These are phyloP conservation scores for Penicillium crystallinum DNA, from an alignment of 495 filamentous ascomycete genomes.

Conservation along the genomic window DNA sequence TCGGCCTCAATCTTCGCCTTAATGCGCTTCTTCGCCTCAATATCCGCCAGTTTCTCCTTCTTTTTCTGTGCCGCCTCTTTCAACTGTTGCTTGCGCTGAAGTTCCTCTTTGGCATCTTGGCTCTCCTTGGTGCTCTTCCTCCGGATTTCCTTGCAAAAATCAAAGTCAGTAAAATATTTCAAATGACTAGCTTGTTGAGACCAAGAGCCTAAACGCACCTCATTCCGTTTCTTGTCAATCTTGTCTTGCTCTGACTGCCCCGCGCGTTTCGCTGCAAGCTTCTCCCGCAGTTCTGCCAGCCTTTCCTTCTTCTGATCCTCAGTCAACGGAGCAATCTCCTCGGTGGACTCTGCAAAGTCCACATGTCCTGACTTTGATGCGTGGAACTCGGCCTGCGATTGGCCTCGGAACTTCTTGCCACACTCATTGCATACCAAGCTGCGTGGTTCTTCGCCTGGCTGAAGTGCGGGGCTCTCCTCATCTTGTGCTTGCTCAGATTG, in stretches of 20 bases:
- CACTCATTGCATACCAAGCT: slow-evolving; percentile 87
- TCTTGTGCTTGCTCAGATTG: slow-evolving; percentile 39
- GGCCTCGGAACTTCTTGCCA: slow-evolving; percentile 79
- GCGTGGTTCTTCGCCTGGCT: slow-evolving; percentile 57
- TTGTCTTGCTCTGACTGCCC: slow-evolving; percentile 69
- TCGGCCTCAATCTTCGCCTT: slow-evolving; percentile 89
- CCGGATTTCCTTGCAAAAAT: slow-evolving; percentile 64
- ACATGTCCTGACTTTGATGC: slow-evolving; percentile 81
- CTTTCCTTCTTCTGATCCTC: slow-evolving; percentile 83
- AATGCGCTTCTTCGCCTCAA: slow-evolving; percentile 79
- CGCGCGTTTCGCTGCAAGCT: slow-evolving; percentile 67
- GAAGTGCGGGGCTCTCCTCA: slow-evolving; percentile 51
- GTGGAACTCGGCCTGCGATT: slow-evolving; percentile 80
- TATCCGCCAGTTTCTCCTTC: slow-evolving; percentile 81
- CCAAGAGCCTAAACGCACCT: slow-evolving; percentile 45
- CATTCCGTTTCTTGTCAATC: slow-evolving; percentile 81
- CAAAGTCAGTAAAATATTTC: neutral
- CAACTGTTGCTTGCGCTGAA: slow-evolving; percentile 78
- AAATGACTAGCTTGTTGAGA: neutral
- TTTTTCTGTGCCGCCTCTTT: slow-evolving; percentile 83
- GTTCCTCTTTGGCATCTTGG: slow-evolving; percentile 75
- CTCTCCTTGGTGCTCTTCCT: slow-evolving; percentile 75
- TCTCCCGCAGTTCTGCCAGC: slow-evolving; percentile 67
- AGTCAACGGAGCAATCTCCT: slow-evolving; percentile 83
- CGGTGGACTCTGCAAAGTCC: slow-evolving; percentile 91